Evolutionary conservation across 495 filamentous ascomycete genomes (phyloP), one percentile per base, ranked within the genome.

Genomic region (Aspergillus baeticus): DNA sequence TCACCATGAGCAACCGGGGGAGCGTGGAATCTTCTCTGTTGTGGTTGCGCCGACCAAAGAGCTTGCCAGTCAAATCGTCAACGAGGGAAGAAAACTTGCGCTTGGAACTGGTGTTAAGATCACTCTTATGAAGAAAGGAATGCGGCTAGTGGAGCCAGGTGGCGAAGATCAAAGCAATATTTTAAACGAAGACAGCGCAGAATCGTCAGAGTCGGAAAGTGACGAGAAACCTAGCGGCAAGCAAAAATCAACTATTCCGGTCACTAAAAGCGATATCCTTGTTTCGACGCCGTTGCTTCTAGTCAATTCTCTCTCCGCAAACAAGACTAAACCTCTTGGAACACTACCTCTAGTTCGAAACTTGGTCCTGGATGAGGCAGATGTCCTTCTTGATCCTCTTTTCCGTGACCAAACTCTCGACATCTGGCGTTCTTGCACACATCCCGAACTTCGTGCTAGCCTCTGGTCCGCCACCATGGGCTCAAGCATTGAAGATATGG

Each of bases 401-500:
- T 98, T 98, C 74, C 82, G 89, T 29, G 87, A 92, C 22, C 95
- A 98, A 64, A 98, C 92, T 0, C 75, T 96, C 20, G 81, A 80
- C 31, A 89, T 97, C 62, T 98, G 93, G 94, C 77, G 81, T 18
- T 78, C 87, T 15, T 92, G 89, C 69, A 81, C 78, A 7, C 81
- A 86, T 57, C 75, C 83, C 2, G 68, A 77, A 17, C 77, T 98
- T 10, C 79, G 86, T 6, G 82, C 90, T 2, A 87, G 85, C 44
- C 83, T 96, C 47, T 99, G 92, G 90, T 97, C 92, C 17, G 94
- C 95, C 8, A 98, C 94, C 3, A 98, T 98, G 87, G 90, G 87
- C 15, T 96, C 94, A 15, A 91, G 86, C 61, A 86, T 97, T 44
- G 95, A 98, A 70, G 77, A 87, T 31, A 76, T 97, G 11, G 80